Evolutionary conservation across 257 asterid species (phyloP), one percentile per base, ranked within the genome.

Genomic region (Primulina tabacum): DNA sequence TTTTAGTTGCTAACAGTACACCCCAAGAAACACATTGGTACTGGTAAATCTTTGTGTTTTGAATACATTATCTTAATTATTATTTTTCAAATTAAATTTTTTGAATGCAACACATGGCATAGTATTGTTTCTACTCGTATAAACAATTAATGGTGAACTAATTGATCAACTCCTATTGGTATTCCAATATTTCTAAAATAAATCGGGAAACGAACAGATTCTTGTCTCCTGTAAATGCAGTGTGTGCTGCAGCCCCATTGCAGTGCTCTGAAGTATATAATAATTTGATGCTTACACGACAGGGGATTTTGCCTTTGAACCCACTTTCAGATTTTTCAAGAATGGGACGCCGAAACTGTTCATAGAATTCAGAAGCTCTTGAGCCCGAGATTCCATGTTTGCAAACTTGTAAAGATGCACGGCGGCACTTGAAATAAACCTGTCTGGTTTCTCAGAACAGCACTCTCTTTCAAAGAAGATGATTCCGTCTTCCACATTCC

Each of bases 391-490:
- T 47, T 75, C 89, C 24, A 80, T 72, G 69, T 81, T 69, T 2
- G 77, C 87, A 59, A 92, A 75, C 78, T 68, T 72, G 80, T 90
- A 92, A 43, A 92, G 81, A 58, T 88, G 92, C 71, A 85, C 79
- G 11, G 92, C 95, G 0, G 93, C 93, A 64, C 97, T 90, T 84
- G 81, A 72, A 63, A 85, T 72, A 71, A 86, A 92, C 83, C 88
- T 78, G 79, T 88, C 97, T 24, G 81, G 76, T 76, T 76, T 71
- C 7, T 70, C 60, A 10, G 76, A 57, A 69, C 74, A 32, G 62
- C 87, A 76, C 73, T 84, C 84, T 62, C 82, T 82, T 82, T 92
- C 89, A 34, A 80, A 88, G 77, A 92, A 89, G 66, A 66, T 33
- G 69, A 89, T 83, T 55, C 97, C 98, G 72, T 79, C 81, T 75